These are phyloP conservation scores for Pholiota conissans DNA, from an alignment of 768 basidiomycete genomes.

Conservation along the genomic window DNA sequence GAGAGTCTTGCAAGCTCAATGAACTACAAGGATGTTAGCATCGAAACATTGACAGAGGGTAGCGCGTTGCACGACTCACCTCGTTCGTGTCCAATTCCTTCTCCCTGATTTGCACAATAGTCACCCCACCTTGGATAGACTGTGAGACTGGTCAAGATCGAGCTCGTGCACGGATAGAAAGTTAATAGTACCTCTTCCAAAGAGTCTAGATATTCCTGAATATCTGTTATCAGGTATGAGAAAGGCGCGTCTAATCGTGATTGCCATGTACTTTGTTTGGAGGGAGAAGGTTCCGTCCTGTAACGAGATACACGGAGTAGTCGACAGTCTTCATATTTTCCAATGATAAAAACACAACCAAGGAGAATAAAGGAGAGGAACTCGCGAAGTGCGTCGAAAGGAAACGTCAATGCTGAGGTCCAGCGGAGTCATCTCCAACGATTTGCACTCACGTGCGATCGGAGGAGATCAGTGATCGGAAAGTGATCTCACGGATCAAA, in stretches of 20 bases:
- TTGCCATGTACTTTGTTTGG: conserved; percentile 58
- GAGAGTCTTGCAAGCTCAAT: conserved; percentile 68
- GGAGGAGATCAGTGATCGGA: too few relatives aligned
- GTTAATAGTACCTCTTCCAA: conserved; percentile 63
- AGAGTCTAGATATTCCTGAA: conserved; percentile 65
- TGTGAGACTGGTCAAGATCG: conserved; percentile 26
- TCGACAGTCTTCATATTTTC: conserved; percentile 35
- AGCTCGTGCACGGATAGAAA: not conserved
- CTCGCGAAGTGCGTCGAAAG: too few relatives aligned
- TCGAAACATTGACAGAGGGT: not conserved
- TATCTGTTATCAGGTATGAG: conserved; percentile 8
- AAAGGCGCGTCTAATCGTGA: not conserved
- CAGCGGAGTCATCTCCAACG: too few relatives aligned
- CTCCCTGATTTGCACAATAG: conserved; percentile 87
- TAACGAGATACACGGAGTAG: conserved; percentile 85
- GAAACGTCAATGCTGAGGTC: too few relatives aligned
- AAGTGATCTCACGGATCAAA: too few relatives aligned
- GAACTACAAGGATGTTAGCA: conserved; percentile 49
- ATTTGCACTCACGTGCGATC: too few relatives aligned
- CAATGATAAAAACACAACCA: too few relatives aligned
- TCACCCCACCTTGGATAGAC: conserved; percentile 86
- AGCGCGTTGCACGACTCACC: conserved; percentile 41
- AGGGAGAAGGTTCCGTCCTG: conserved; percentile 76
- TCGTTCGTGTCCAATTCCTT: conserved; percentile 81
- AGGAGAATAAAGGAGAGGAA: not conserved